Conservation (phyloP, 768 basidiomycete species). For the Lactarius hatsudake region DNA sequence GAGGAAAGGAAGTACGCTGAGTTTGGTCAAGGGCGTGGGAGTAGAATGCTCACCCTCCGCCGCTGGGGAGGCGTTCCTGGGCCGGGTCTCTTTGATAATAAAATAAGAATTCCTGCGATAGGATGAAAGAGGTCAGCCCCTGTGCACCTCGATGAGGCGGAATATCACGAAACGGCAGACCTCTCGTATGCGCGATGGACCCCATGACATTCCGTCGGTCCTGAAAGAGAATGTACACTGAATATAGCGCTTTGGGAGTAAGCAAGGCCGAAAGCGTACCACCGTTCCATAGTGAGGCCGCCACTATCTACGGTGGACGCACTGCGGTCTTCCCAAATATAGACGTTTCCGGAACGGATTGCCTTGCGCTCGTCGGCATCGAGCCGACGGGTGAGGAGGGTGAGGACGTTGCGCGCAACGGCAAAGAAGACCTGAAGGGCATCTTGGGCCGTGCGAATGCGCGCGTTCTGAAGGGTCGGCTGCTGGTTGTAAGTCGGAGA, state of each 20-base stretch:
- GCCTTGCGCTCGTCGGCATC: constrained; percentile 63
- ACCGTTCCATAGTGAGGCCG: constrained; percentile 79
- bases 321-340: constrained; percentile 72
- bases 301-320: constrained; percentile 72
- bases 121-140: constrained; percentile 2
- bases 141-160: neutral
- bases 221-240: neutral
- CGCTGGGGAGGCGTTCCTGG: constrained; percentile 29
- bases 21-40: neutral
- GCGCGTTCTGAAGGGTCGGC: constrained; percentile 68
- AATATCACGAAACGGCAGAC: constrained; percentile 41
- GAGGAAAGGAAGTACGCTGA: constrained; percentile 3
- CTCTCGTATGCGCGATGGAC: constrained; percentile 79
- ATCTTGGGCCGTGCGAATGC: constrained; percentile 74
- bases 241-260: neutral
- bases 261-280: constrained; percentile 32
- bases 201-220: constrained; percentile 82
- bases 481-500: constrained; percentile 50
- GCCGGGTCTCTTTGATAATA: constrained; percentile 57
- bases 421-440: constrained; percentile 81
- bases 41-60: constrained; percentile 23
- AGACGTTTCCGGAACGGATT: constrained; percentile 53
- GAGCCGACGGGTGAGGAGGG: constrained; percentile 73
- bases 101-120: constrained; percentile 71
- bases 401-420: constrained; percentile 57